A percentile compares a stretch with the other conserved stretches of the same genome.
phyloP scores from a whole-genome alignment of 129 eudicot species.

The Flaveria ramosissima region DNA sequence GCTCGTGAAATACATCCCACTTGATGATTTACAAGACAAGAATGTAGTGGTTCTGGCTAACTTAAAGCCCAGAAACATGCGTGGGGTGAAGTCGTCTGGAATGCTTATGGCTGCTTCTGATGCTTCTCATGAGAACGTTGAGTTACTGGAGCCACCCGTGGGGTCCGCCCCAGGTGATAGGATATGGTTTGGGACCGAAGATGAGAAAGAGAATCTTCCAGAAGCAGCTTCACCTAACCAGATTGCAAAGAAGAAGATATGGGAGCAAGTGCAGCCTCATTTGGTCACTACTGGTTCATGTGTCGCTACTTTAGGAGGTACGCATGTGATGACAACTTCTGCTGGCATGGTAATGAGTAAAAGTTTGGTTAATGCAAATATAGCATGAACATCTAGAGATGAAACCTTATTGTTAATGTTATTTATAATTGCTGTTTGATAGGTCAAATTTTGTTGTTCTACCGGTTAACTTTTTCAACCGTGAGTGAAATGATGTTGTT shows the following conservation, averaged over 20 bases:
- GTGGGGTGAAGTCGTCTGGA: slow-evolving; percentile 89
- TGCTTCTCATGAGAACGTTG: slow-evolving; percentile 88
- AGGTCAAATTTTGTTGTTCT: slow-evolving; percentile 17
- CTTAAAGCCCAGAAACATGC: slow-evolving; percentile 94
- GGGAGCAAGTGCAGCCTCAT: slow-evolving; percentile 97
- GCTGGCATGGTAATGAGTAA: slow-evolving; percentile 54
- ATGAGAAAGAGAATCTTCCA: slow-evolving; percentile 69
- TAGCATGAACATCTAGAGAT: slow-evolving; percentile 42
- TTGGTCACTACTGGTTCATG: slow-evolving; percentile 67
- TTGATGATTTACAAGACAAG: slow-evolving; percentile 65
- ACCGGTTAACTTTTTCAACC: slow-evolving; percentile 10
- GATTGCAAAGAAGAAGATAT: slow-evolving; percentile 93
- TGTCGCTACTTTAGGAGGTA: slow-evolving; percentile 62
- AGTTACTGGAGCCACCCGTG: slow-evolving; percentile 87
- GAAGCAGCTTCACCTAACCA: slow-evolving; percentile 79
- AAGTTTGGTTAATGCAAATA: slow-evolving; percentile 71
- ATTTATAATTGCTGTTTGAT: slow-evolving; percentile 23
- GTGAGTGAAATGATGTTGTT: background rate
- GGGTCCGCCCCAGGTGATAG: slow-evolving; percentile 78
- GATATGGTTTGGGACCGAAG: slow-evolving; percentile 89
- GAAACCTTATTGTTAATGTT: slow-evolving; percentile 5
- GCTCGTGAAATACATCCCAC: slow-evolving; percentile 76
- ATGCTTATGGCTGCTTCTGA: slow-evolving; percentile 99
- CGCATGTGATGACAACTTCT: slow-evolving; percentile 68
- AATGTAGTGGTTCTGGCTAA: slow-evolving; percentile 85